Conservation (phyloP, 2,329 filamentous ascomycete genomes). For the Ophiocordyceps camponoti-saundersi region DNA sequence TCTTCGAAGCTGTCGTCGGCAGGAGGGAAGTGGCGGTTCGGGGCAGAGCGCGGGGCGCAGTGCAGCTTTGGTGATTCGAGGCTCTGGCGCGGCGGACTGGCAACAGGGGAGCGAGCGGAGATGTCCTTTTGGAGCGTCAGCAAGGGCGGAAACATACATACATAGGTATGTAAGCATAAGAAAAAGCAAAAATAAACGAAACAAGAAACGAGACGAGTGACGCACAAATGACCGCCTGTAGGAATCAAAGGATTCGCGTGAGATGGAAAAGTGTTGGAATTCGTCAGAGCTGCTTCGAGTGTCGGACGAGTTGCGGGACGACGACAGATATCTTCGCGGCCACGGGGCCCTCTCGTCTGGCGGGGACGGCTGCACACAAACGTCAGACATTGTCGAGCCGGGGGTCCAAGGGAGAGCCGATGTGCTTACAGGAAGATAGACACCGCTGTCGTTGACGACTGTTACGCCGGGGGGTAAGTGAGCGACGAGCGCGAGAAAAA, state of each 20-base stretch:
- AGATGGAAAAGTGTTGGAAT: constrained; percentile 88
- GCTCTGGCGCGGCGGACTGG: constrained; percentile 52
- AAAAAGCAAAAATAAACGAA: not conserved
- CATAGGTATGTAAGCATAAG: too few relatives aligned
- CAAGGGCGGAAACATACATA: not conserved
- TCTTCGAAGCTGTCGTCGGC: constrained; percentile 79
- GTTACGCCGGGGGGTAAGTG: constrained; percentile 6
- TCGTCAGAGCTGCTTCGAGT: constrained; percentile 51
- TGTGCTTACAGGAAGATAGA: constrained; percentile 69
- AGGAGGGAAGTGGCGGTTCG: constrained; percentile 25
- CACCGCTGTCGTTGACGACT: constrained; percentile 94
- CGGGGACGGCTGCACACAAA: constrained; percentile 53
- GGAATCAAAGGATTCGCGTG: constrained; percentile 90
- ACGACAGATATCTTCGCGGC: constrained; percentile 37
- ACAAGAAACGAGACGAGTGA: constrained; percentile 4
- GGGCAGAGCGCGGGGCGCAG: constrained; percentile 43
- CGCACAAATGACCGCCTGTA: constrained; percentile 89
- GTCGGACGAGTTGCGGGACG: constrained; percentile 37
- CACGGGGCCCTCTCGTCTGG: constrained; percentile 72
- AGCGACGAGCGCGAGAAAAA: not conserved
- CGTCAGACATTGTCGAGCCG: not conserved
- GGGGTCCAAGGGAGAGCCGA: not conserved
- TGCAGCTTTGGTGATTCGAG: constrained; percentile 58
- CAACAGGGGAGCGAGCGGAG: constrained; percentile 66
- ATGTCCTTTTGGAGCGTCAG: constrained; percentile 49